A percentile compares a stretch with the other conserved stretches of the same genome.
Conservation (phyloP, 352 stramenopile species). For the Phytophthora fragariae region DNA sequence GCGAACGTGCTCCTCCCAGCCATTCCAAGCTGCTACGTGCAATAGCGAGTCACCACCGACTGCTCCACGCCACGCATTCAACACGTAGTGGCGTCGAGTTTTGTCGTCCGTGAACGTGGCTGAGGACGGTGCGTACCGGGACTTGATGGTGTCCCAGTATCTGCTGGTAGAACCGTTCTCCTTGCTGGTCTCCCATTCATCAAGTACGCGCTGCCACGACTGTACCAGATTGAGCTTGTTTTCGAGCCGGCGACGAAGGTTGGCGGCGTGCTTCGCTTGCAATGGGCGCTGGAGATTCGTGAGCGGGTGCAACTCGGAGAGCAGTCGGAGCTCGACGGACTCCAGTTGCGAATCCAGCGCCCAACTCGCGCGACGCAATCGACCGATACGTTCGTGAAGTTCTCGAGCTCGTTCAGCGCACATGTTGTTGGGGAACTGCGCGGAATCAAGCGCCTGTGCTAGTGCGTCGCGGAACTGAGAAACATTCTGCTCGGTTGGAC, state of each 20-base stretch:
- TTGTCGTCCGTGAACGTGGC: constrained; percentile 11
- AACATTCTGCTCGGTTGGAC: constrained; percentile 22
- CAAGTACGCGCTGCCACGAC: constrained; percentile 44
- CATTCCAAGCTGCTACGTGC: constrained; percentile 62
- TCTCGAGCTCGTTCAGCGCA: constrained; percentile 31
- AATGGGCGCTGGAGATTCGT: constrained; percentile 26
- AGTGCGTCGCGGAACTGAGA: constrained; percentile 21
- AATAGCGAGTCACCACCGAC: constrained; percentile 58
- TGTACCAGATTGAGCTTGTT: constrained; percentile 27
- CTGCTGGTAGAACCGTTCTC: constrained; percentile 8
- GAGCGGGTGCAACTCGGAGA: constrained; percentile 36
- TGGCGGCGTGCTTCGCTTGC: constrained; percentile 50
- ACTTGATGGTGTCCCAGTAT: constrained; percentile 37
- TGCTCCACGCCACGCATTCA: constrained; percentile 32
- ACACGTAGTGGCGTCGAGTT: constrained; percentile 25
- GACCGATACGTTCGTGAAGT: constrained; percentile 39
- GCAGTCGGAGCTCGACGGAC: constrained; percentile 41
- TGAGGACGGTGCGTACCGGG: constrained; percentile 18
- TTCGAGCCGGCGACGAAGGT: constrained; percentile 39
- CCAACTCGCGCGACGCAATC: constrained; percentile 23
- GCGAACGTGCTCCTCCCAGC: constrained; percentile 37
- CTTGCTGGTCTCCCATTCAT: constrained; percentile 17
- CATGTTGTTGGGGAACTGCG: constrained; percentile 30
- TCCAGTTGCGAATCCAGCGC: constrained; percentile 43
- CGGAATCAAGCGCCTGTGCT: constrained; percentile 14